phyloP scores from a whole-genome alignment of 805 yeast genomes.

The Saturnispora galanensis region DNA sequence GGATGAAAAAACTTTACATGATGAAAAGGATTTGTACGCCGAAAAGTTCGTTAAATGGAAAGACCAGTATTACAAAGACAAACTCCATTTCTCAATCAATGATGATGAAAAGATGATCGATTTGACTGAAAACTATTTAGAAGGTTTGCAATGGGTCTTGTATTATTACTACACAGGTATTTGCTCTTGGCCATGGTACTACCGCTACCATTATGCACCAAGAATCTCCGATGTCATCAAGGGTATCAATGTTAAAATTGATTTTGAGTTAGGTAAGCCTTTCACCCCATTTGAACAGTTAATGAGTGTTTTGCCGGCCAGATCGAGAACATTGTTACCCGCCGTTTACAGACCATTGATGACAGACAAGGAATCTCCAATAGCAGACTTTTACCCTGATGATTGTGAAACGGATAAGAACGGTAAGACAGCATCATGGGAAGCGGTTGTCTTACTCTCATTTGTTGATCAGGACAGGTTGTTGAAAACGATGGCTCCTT shows the following conservation, averaged over 20 bases:
- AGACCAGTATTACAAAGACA: slow-evolving; percentile 73
- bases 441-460: slow-evolving; percentile 86
- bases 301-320: slow-evolving; percentile 94
- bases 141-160: slow-evolving; percentile 96
- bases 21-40: slow-evolving; percentile 56
- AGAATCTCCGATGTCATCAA: slow-evolving; percentile 76
- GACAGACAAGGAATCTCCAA: slow-evolving; percentile 80
- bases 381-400: slow-evolving; percentile 81
- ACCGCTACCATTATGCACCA: slow-evolving; percentile 84
- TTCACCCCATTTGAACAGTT: slow-evolving; percentile 91
- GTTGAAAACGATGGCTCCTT: slow-evolving; percentile 60
- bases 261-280: slow-evolving; percentile 65
- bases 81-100: slow-evolving; percentile 57
- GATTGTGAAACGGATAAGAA: slow-evolving; percentile 84
- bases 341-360: slow-evolving; percentile 66
- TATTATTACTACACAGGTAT: slow-evolving; percentile 84
- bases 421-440: slow-evolving; percentile 96
- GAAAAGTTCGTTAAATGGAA: slow-evolving; percentile 76
- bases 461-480: slow-evolving; percentile 82
- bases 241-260: slow-evolving; percentile 57
- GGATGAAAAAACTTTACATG: slow-evolving; percentile 41
- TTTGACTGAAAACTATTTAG: slow-evolving; percentile 71
- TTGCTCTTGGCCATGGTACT: slow-evolving; percentile 96
- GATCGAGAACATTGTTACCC: slow-evolving; percentile 78
- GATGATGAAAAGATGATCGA: slow-evolving; percentile 52